Percentiles rank a stretch among this genome's conserved stretches.
Conservation (phyloP, 495 filamentous ascomycete genomes). For the Xylaria bambusicola region DNA sequence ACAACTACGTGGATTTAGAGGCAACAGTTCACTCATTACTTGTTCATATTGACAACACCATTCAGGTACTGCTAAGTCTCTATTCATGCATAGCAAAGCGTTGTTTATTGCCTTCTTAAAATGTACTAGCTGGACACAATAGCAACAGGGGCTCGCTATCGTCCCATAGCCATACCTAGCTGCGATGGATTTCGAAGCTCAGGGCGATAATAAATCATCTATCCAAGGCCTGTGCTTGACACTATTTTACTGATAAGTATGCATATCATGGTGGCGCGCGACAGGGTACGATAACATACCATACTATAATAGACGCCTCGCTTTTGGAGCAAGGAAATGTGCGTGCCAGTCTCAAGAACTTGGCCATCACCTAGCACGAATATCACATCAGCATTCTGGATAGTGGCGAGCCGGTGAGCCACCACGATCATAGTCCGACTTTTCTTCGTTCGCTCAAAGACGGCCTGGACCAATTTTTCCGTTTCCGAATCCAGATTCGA, state of each 20-base stretch:
- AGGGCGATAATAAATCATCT: no score
- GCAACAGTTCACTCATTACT: no score
- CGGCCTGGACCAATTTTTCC: constrained; percentile 71
- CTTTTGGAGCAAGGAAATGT: constrained; percentile 48
- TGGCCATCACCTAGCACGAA: constrained; percentile 56
- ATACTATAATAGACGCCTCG: constrained; percentile 59
- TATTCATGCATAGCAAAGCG: background rate
- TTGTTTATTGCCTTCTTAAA: background rate
- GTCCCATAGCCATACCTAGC: no score
- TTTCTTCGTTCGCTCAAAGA: constrained; percentile 65
- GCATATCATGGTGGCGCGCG: background rate
- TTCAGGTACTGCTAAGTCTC: background rate
- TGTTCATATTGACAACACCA: no score
- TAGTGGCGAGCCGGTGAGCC: constrained; percentile 63
- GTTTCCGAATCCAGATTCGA: constrained; percentile 74
- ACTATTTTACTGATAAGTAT: constrained; percentile 33
- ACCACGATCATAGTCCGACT: constrained; percentile 75
- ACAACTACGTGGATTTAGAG: no score
- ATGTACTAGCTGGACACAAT: no score
- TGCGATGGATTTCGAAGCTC: no score
- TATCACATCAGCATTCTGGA: constrained; percentile 60
- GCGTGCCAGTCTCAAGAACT: constrained; percentile 57
- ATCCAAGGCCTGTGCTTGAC: constrained; percentile 53
- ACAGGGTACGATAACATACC: constrained; percentile 32
- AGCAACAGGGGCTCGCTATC: no score